Evolutionary conservation across 1,284 basidiomycete species (phyloP), one percentile per base, ranked within the genome.

Genomic region (Sphaerobolus stellatus): DNA sequence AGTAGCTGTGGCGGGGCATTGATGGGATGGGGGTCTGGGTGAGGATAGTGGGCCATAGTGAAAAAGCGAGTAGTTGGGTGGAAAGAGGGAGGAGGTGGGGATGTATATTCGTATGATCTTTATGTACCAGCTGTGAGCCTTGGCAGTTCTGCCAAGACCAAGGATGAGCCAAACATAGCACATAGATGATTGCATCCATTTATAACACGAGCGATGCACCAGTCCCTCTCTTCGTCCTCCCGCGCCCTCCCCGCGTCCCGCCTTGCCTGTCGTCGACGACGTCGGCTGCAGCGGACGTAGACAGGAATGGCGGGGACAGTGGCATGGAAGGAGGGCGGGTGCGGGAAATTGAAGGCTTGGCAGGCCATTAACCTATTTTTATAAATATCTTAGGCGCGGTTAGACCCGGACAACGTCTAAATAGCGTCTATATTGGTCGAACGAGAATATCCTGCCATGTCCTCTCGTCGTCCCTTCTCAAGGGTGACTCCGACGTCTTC

Each of bases 1-100:
- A 78, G 58, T 50, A 79, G 65, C 67, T 45, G 70, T 56, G 40
- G 24, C 51, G 55, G 63, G 50, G 55, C 62, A 30, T 56, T 48
- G 48, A 45, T 59, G 67, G 44, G 66, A 22, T 56, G 38, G 43
- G 54, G 44, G 38, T 69, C 68, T 50, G 62, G 53, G 56, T 62
- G 59, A 44, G 67, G 59, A 58, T 60, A 63, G 13, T 43, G 22
- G 41, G 41, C 56, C 57, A 22, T 54, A 40, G 16, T 33, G 38
- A 50, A 50, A 20, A 11, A 63, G 44, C 50, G 60, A 43, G 56
- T 36, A 30, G 58, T 58, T 48, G 51, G 54, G 48, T 45, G 57
- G 48, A 33, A 54, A 31, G 48, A 36, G 24, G 20, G 7, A n/a
- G n/a, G 13, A n/a, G 13, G 22, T 38, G 25, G 30, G 50, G 28